Conservation (phyloP, 2,329 filamentous ascomycete species). For the Atkinsonella texensis region DNA sequence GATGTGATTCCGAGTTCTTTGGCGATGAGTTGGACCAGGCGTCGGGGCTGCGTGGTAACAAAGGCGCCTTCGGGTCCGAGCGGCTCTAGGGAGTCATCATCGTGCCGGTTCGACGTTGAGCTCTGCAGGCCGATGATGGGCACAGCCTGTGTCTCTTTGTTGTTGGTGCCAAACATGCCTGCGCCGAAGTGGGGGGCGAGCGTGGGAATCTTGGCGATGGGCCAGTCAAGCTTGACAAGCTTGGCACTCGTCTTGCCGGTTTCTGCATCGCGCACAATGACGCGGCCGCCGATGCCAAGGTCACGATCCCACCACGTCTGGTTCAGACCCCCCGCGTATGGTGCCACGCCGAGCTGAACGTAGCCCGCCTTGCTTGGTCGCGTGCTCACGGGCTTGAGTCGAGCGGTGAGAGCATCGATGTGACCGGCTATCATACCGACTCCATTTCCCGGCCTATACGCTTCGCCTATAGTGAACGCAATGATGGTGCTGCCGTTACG, state of each 20-base stretch:
- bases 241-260: constrained; percentile 67
- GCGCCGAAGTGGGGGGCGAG: constrained; percentile 89
- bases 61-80: constrained; percentile 62
- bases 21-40: constrained; percentile 73
- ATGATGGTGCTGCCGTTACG: constrained; percentile 80
- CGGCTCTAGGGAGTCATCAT: constrained; percentile 22
- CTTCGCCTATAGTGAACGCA: constrained; percentile 69
- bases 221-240: constrained; percentile 88
- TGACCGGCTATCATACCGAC: constrained; percentile 83
- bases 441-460: constrained; percentile 76
- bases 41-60: constrained; percentile 69
- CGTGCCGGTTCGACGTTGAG: constrained; percentile 43
- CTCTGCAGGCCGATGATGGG: constrained; percentile 86
- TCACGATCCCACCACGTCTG: constrained; percentile 96
- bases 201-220: constrained; percentile 83
- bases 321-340: constrained; percentile 80
- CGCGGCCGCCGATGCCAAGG: constrained; percentile 77
- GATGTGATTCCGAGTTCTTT: constrained; percentile 61
- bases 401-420: constrained; percentile 83
- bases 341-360: constrained; percentile 79
- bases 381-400: constrained; percentile 80
- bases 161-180: constrained; percentile 54
- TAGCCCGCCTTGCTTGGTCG: constrained; percentile 79
- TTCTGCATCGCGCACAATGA: constrained; percentile 63
- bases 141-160: constrained; percentile 86